phyloP scores from a whole-genome alignment of 768 basidiomycete genomes.

The Tephrocybe sp. region DNA sequence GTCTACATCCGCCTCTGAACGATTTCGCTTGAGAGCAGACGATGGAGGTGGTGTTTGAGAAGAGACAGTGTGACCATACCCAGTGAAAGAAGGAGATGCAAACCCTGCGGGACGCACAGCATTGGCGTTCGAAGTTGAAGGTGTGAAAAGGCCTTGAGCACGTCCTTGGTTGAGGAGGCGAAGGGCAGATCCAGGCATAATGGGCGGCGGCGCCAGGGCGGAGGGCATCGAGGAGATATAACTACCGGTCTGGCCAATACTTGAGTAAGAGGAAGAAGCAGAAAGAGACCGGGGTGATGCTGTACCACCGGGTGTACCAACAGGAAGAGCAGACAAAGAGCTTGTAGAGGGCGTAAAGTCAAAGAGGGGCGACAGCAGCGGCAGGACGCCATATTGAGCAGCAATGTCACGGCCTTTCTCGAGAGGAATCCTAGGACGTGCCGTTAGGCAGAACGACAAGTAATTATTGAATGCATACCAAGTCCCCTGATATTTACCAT shows the following conservation, averaged over 20 bases:
- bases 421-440: slow-evolving; percentile 80
- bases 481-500: slow-evolving; percentile 99
- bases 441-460: slow-evolving; percentile 3
- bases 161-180: slow-evolving; percentile 82
- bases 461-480: slow-evolving; percentile 56
- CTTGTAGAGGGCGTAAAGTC: slow-evolving; percentile 84
- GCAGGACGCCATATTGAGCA: slow-evolving; percentile 85
- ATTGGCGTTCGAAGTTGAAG: slow-evolving; percentile 64
- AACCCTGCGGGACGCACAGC: slow-evolving; percentile 44
- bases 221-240: slow-evolving; percentile 46
- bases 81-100: slow-evolving; percentile 49
- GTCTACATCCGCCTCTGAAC: slow-evolving; percentile 67
- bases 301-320: slow-evolving; percentile 41
- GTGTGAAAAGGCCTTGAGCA: slow-evolving; percentile 83
- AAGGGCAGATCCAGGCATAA: slow-evolving; percentile 85
- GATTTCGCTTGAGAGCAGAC: slow-evolving; percentile 54
- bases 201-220: slow-evolving; percentile 74
- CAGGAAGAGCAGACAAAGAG: slow-evolving; percentile 67
- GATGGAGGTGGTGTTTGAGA: slow-evolving; percentile 51
- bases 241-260: slow-evolving; percentile 41
- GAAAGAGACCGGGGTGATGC: slow-evolving; percentile 64
- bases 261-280: slow-evolving; percentile 65
- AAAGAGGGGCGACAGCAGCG: slow-evolving; percentile 85
- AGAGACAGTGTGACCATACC: slow-evolving; percentile 48
- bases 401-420: slow-evolving; percentile 94